Evolutionary conservation across 345 rosid species (phyloP), one percentile per base, ranked within the genome.

Genomic region (Clarkia xantiana): DNA sequence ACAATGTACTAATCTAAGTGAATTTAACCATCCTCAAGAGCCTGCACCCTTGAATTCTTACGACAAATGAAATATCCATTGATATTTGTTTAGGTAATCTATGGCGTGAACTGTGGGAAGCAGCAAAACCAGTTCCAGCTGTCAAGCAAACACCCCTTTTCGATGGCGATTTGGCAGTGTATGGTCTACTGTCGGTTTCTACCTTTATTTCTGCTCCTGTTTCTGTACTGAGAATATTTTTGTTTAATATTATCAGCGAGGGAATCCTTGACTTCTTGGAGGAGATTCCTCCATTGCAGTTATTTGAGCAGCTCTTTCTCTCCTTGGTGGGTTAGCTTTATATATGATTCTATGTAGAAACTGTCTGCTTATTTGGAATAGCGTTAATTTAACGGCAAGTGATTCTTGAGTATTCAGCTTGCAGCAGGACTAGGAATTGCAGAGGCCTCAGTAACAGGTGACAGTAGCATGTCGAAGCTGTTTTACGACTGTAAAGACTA

Each of bases 161-260:
- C 47, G 98, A 91, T 54, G 94, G 81, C 80, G 98, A 91, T 57
- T 75, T 91, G 65, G 89, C 83, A 45, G 93, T 84, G 98, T 91
- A 82, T 78, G 94, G 76, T 54, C 41, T 49, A 60, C 56, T 41
- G 36, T 5, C 36, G 2, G 36, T 29, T 29, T 15, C 34, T 39
- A 48, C 38, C 51, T 41, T n/a, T 45, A 12, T 40, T 38, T 52
- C 47, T 44, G 14, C 29, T 52, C 66, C 51, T 18, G 9, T 15
- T 14, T 15, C 45, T 45, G 44, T 20, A 44, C 38, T 56, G 50
- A 63, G 47, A 45, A 29, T 16, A 42, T 10, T 25, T 29, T 9
- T 36, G 40, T 44, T 14, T 59, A 53, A 60, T 60, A 19, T 20
- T 74, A 56, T 20, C 68, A 91, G 98, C 56, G 98, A 91, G 63